A percentile compares a stretch with the other conserved stretches of the same genome.
Evolutionary conservation across 2,329 filamentous ascomycete species (phyloP).

Genomic region (Periconia digitata): DNA sequence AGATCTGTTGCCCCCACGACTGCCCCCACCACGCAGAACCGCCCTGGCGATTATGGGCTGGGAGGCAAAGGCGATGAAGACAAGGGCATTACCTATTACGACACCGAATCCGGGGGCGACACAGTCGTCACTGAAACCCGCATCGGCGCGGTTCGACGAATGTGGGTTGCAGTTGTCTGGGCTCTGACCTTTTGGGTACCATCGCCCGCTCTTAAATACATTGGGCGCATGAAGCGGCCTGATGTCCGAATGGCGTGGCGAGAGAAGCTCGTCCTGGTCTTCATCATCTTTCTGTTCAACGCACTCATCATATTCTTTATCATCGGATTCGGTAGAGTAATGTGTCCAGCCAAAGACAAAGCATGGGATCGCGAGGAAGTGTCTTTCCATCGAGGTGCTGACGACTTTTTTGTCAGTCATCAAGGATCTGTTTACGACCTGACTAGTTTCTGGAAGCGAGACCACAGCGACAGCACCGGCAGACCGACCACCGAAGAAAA

Average conservation of each 20-base stretch:
- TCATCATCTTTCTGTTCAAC: constrained; percentile 81
- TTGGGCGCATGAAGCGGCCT: constrained; percentile 95
- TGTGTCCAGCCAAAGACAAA: constrained; percentile 91
- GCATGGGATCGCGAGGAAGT: constrained; percentile 78
- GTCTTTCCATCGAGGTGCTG: constrained; percentile 65
- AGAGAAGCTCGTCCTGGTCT: constrained; percentile 84
- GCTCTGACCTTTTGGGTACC: constrained; percentile 91
- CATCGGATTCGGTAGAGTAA: constrained; percentile 75
- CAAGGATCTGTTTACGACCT: constrained; percentile 91
- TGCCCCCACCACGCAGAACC: constrained; percentile 55
- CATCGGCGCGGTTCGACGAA: constrained; percentile 64
- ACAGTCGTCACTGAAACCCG: constrained; percentile 74
- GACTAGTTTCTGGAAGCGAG: constrained; percentile 78
- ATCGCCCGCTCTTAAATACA: constrained; percentile 73
- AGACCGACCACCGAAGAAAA: constrained; percentile 58
- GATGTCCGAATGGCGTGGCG: constrained; percentile 97
- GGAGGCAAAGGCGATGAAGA: constrained; percentile 78
- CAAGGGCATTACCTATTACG: constrained; percentile 61
- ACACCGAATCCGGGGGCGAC: constrained; percentile 75
- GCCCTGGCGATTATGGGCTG: constrained; percentile 82
- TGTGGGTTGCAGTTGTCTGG: constrained; percentile 86
- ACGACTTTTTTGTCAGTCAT: constrained; percentile 85
- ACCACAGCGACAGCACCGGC: constrained; percentile 76
- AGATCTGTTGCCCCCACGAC: constrained; percentile 60
- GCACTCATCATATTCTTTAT: constrained; percentile 88